Evolutionary conservation across 345 rosid genomes (phyloP).

Genomic region (Eucalyptus pumila): DNA sequence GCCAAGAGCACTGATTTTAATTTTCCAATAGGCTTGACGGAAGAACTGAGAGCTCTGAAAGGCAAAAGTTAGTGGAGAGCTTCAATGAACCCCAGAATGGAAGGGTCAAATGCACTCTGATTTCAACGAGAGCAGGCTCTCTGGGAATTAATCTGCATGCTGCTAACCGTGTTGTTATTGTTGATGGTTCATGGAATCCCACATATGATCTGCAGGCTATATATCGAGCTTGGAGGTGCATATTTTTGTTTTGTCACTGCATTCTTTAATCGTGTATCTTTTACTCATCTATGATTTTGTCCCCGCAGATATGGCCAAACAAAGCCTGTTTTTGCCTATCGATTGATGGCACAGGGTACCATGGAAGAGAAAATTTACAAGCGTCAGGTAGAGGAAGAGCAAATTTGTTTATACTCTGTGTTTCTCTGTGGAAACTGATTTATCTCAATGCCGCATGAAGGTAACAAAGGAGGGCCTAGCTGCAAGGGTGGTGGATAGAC

Average conservation of each 20-base stretch:
- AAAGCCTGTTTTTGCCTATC: constrained; percentile 95
- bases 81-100: constrained; percentile 79
- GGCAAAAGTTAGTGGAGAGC: constrained; percentile 90
- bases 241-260: background rate
- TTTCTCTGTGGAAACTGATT: background rate
- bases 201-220: constrained; percentile 99
- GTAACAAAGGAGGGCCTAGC: constrained; percentile 99
- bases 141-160: constrained; percentile 96
- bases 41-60: constrained; percentile 92
- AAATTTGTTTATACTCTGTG: background rate
- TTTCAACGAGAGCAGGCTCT: constrained; percentile 97
- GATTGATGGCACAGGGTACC: constrained; percentile 95
- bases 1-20: background rate
- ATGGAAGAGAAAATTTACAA: constrained; percentile 98
- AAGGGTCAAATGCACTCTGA: constrained; percentile 89
- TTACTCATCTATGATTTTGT: background rate
- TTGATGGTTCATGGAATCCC: constrained; percentile 99
- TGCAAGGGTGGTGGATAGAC: constrained; percentile 99
- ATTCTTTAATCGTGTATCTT: background rate
- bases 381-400: constrained; percentile 59
- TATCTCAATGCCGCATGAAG: constrained; percentile 29
- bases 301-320: constrained; percentile 82
- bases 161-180: constrained; percentile 97
- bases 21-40: constrained; percentile 70
- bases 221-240: constrained; percentile 96